Evolutionary conservation across 495 filamentous ascomycete genomes (phyloP).

Genomic region (Sabuloglossum arenarium): DNA sequence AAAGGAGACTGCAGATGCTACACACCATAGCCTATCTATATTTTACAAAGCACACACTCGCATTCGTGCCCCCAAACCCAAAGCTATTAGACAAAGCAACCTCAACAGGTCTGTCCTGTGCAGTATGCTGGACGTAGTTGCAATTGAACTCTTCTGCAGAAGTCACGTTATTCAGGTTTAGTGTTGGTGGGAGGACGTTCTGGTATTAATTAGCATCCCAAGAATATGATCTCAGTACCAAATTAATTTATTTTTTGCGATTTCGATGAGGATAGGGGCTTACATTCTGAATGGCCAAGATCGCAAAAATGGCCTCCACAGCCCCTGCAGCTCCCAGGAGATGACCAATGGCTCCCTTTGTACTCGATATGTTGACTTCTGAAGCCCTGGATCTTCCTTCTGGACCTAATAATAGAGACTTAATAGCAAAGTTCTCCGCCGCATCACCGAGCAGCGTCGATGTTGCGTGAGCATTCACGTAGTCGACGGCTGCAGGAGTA

Average conservation of each 20-base stretch:
- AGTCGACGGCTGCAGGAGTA: conserved; percentile 52
- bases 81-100: conserved; percentile 87
- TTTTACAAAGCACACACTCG: conserved; percentile 61
- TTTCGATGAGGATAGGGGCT: too few relatives aligned
- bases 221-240: neutral
- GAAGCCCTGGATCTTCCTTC: conserved; percentile 38
- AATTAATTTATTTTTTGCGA: too few relatives aligned
- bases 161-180: conserved; percentile 53
- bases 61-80: conserved; percentile 95
- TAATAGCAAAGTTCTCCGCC: conserved; percentile 75
- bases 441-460: conserved; percentile 67
- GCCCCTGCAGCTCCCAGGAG: conserved; percentile 79
- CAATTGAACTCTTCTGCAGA: conserved; percentile 43
- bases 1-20: too few relatives aligned
- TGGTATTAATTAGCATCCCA: conserved; percentile 18
- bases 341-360: conserved; percentile 86
- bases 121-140: conserved; percentile 59
- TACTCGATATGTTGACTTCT: conserved; percentile 71
- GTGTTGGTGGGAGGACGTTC: conserved; percentile 67
- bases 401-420: conserved; percentile 49
- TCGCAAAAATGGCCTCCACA: conserved; percentile 67
- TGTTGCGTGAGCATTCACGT: conserved; percentile 92
- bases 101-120: conserved; percentile 48
- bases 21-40: conserved; percentile 1
- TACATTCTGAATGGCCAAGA: conserved; percentile 58